phyloP scores from a whole-genome alignment of 2,329 filamentous ascomycete genomes.

The Penicillium oxalicum region DNA sequence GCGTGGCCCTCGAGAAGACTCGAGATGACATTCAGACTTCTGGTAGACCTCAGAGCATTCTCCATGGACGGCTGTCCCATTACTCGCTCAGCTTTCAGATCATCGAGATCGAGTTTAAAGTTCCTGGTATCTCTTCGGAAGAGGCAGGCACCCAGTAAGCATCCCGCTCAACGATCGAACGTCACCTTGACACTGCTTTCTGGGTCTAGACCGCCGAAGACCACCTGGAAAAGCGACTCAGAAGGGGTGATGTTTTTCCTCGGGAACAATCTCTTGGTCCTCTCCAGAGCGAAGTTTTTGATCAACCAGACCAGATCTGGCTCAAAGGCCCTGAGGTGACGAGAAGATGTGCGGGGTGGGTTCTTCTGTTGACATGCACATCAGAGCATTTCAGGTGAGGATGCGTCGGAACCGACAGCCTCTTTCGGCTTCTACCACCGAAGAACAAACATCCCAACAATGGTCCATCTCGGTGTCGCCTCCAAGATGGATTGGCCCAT shows the following conservation, averaged over 20 bases:
- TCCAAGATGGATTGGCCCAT: constrained; percentile 11
- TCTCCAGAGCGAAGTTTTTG: too few relatives aligned
- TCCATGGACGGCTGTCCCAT: constrained; percentile 8
- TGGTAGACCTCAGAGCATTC: constrained; percentile 8
- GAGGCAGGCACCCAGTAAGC: constrained; percentile 8
- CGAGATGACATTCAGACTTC: constrained; percentile 12
- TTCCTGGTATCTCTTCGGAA: constrained; percentile 11
- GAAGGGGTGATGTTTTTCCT: too few relatives aligned
- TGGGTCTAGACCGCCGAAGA: constrained; percentile 15
- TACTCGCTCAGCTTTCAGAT: constrained; percentile 5
- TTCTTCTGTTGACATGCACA: neutral
- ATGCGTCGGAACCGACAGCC: constrained; percentile 9
- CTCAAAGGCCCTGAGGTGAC: too few relatives aligned
- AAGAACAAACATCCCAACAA: constrained; percentile 5
- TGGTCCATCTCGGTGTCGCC: constrained; percentile 4
- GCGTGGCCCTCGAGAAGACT: neutral
- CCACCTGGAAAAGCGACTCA: neutral
- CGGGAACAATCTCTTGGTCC: too few relatives aligned
- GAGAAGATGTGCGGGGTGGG: neutral
- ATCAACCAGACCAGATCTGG: too few relatives aligned
- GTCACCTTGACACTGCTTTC: constrained; percentile 22
- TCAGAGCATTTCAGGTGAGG: neutral
- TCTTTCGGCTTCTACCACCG: constrained; percentile 18
- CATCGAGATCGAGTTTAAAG: neutral
- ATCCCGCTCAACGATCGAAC: constrained; percentile 13